These are phyloP conservation scores for Microbotryum violaceum DNA, from an alignment of 1,284 basidiomycete species.

Conservation along the genomic window DNA sequence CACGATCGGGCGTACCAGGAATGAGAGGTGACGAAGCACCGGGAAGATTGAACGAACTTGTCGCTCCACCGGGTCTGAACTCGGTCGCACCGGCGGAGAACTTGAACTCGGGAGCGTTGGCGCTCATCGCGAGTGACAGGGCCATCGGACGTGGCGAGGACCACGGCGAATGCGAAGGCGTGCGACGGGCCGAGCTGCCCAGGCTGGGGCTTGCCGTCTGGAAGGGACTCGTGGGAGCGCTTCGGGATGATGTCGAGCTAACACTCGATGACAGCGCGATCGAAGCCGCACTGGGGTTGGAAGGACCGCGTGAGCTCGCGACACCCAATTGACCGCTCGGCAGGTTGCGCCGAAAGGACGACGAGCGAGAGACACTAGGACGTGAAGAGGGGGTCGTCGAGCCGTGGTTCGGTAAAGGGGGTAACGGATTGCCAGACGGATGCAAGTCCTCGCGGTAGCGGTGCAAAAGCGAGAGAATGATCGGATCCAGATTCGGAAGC, in stretches of 20 bases:
- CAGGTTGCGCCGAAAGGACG: constrained; percentile 29
- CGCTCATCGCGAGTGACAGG: constrained; percentile 54
- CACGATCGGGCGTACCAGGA: constrained; percentile 21
- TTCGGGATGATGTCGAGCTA: constrained; percentile 15
- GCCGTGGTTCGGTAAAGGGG: constrained; percentile 27
- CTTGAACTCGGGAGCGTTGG: constrained; percentile 52
- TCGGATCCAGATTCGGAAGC: constrained; percentile 27
- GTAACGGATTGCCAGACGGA: constrained; percentile 32
- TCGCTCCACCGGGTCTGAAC: constrained; percentile 27
- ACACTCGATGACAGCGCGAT: constrained; percentile 14
- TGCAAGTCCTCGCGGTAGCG: constrained; percentile 33
- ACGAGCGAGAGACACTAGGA: constrained; percentile 33
- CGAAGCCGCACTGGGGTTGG: constrained; percentile 9
- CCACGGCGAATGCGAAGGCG: constrained; percentile 26
- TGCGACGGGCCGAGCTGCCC: neutral
- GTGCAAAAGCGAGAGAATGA: constrained; percentile 33
- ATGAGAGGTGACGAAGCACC: constrained; percentile 10
- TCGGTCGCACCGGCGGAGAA: constrained; percentile 35
- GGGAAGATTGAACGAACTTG: constrained; percentile 1
- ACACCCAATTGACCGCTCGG: constrained; percentile 3
- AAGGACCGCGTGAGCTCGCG: constrained; percentile 8
- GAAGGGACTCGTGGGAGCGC: constrained; percentile 10
- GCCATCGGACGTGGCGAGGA: constrained; percentile 20
- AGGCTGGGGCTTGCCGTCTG: neutral
- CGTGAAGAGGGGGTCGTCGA: constrained; percentile 21